A percentile compares a stretch with the other conserved stretches of the same genome.
These are phyloP conservation scores for Bruguiera sexangula DNA, from an alignment of 345 rosid genomes.

Conservation along the genomic window DNA sequence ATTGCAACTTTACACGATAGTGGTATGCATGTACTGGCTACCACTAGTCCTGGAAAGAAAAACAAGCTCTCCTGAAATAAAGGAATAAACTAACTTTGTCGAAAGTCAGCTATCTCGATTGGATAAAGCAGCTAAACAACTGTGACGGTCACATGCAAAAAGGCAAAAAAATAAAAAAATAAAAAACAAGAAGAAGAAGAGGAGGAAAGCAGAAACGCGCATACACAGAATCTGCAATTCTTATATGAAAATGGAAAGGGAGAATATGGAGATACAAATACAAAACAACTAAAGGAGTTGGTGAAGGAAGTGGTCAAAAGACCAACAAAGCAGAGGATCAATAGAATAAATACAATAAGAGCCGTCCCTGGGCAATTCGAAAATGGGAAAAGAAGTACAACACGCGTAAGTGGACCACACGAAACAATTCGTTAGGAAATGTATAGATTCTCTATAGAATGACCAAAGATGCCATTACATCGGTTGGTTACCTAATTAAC, in stretches of 20 bases:
- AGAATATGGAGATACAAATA: not conserved
- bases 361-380: not conserved
- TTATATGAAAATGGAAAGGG: not conserved
- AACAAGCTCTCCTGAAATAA: conserved; percentile 18
- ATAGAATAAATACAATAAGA: conserved; percentile 1
- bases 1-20: no score
- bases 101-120: conserved; percentile 15
- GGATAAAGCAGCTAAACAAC: conserved; percentile 24
- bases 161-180: not conserved
- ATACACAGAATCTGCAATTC: conserved; percentile 2
- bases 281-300: not conserved
- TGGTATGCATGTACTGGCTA: no score
- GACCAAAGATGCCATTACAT: not conserved
- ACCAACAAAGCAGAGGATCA: not conserved
- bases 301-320: conserved; percentile 23
- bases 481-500: not conserved
- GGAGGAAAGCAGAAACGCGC: not conserved
- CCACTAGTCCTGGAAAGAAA: not conserved
- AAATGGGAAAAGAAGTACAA: conserved; percentile 11
- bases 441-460: not conserved
- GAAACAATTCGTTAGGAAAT: not conserved
- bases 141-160: conserved; percentile 46
- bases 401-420: not conserved
- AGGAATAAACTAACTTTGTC: conserved; percentile 24
- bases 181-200: no score